Base-by-base conservation (phyloP, 1,139 yeast species). In the Debaryomyces sp. region DNA sequence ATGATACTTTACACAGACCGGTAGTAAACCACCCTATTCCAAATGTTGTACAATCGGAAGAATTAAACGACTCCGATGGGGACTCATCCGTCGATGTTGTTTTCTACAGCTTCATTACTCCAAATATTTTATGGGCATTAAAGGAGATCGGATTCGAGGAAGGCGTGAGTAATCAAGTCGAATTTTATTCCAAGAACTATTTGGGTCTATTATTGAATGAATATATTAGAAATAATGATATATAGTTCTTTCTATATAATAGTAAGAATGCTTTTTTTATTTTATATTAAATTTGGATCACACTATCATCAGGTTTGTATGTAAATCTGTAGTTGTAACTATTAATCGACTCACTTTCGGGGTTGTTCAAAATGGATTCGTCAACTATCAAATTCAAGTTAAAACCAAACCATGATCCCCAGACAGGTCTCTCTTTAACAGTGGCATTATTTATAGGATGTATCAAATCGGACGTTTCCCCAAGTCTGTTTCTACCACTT, bases 1-100 rank as follows among this genome's bases (percentile, higher is more conserved):
- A 94, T 62, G 98, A 94, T 61, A 90, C 96, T 0, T 71, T 78
- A 1, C 99, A 94, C 66, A 75, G 73, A 48, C 79, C 87, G 1
- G 79, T 87, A 48, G 72, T 74, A 0, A 73, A 77, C 50, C 85
- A 77, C 60, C 79, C 78, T 5, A 73, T 89, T 4, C 96, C 97
- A 3, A 90, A 89, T 57, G 95, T 89, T 5, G 82, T 92, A 15
- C 87, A 83, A 57, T 68, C 85, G 1, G 60, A 55, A 10, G 67
- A 68, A 47, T 50, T 67, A 18, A 47, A 57, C 5, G 46, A 54
- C 7, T 50, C 57, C 2, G 58, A 52, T 2, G 57, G 52, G 9
- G 67, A 68, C n/a, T 49, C 59, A 1, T 46, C 46, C 5, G 84
- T 85, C 6, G 95, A 91, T 59, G 78, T 91, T 30, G 82, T 94